Percentiles rank a stretch among this genome's conserved stretches.
phyloP scores from a whole-genome alignment of 1,139 yeast genomes.

The Diutina pseudorugosa region DNA sequence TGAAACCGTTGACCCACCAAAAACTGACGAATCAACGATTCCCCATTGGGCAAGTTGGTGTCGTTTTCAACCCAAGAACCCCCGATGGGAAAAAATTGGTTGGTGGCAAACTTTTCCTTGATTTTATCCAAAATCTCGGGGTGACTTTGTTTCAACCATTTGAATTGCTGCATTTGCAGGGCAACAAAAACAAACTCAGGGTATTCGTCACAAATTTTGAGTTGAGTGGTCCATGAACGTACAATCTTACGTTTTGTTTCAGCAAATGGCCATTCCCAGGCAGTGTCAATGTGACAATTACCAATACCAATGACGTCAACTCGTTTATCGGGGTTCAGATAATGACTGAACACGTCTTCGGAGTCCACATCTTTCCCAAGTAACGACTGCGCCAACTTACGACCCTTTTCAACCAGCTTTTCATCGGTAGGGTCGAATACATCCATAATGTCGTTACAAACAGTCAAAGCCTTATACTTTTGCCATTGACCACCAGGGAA shows the following conservation, averaged over 20 bases:
- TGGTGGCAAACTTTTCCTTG: slow-evolving; percentile 53
- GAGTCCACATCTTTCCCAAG: slow-evolving; percentile 58
- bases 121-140: slow-evolving; percentile 63
- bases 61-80: slow-evolving; percentile 98
- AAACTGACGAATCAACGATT: slow-evolving; percentile 79
- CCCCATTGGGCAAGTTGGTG: slow-evolving; percentile 89
- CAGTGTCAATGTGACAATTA: slow-evolving; percentile 94
- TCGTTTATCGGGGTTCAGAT: slow-evolving; percentile 12
- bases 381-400: slow-evolving; percentile 51
- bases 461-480: slow-evolving; percentile 67
- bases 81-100: slow-evolving; percentile 81
- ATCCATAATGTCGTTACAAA: slow-evolving; percentile 74
- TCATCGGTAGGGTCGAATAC: slow-evolving; percentile 52
- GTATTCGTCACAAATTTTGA: slow-evolving; percentile 70
- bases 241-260: slow-evolving; percentile 87
- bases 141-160: slow-evolving; percentile 79
- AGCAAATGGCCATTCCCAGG: slow-evolving; percentile 98
- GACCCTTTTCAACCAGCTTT: slow-evolving; percentile 41
- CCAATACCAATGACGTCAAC: slow-evolving; percentile 71
- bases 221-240: slow-evolving; percentile 91
- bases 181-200: slow-evolving; percentile 94
- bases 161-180: slow-evolving; percentile 90
- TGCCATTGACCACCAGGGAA: slow-evolving; percentile 48
- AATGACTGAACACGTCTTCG: slow-evolving; percentile 41
- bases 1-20: slow-evolving; percentile 83